Conservation (phyloP, 495 filamentous ascomycete genomes). For the Elaphomyces granulatus region DNA sequence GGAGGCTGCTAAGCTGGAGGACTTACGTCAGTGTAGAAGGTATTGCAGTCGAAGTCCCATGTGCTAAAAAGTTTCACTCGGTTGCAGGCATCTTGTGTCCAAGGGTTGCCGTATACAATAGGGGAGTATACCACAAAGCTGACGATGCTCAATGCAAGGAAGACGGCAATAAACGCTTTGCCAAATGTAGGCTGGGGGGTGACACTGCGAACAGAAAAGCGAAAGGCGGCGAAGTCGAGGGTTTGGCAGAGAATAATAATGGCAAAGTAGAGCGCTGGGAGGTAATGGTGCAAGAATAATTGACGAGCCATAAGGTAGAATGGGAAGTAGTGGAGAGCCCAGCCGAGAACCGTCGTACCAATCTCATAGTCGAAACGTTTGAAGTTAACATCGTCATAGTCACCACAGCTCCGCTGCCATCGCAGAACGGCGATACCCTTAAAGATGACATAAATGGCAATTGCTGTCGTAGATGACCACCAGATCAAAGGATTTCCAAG, state of each 20-base stretch:
- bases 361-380: constrained; percentile 97
- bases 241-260: constrained; percentile 78
- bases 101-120: constrained; percentile 81
- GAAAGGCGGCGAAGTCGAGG: constrained; percentile 66
- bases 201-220: constrained; percentile 51
- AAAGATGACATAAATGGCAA: constrained; percentile 64
- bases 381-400: constrained; percentile 69
- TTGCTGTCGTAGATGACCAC: constrained; percentile 77
- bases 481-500: constrained; percentile 92
- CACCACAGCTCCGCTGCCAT: constrained; percentile 83
- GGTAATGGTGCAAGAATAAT: constrained; percentile 94
- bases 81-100: constrained; percentile 78
- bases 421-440: constrained; percentile 79
- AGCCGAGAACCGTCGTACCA: constrained; percentile 77
- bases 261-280: constrained; percentile 90
- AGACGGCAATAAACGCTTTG: constrained; percentile 48
- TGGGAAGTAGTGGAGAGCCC: constrained; percentile 94
- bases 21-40: constrained; percentile 78
- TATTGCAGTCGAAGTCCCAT: constrained; percentile 98
- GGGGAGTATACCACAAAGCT: constrained; percentile 80
- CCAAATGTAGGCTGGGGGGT: constrained; percentile 59
- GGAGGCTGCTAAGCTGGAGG: constrained; percentile 22
- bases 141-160: constrained; percentile 55
- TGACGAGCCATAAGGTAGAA: constrained; percentile 98
- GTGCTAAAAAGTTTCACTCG: constrained; percentile 71